Percentiles rank a stretch among this genome's conserved stretches.
phyloP scores from a whole-genome alignment of 768 basidiomycete genomes.

The Ramaria sp. region DNA sequence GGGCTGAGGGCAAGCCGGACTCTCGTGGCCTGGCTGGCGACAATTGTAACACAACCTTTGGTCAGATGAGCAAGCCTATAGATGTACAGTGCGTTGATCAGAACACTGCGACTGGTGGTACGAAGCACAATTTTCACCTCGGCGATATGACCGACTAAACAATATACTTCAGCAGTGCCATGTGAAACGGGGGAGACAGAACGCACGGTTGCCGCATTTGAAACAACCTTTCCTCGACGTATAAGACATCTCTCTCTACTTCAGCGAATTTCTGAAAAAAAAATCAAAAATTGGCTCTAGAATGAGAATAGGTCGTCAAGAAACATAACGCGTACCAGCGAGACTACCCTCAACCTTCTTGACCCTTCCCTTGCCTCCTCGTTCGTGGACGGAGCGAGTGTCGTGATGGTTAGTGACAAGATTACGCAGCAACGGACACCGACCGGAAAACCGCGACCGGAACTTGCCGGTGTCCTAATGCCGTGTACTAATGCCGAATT shows the following conservation, averaged over 20 bases:
- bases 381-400: conserved; percentile 6
- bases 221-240: conserved; percentile 76
- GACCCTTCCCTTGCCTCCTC: conserved; percentile 6
- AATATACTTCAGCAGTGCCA: conserved; percentile 4
- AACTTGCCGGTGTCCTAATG: neutral
- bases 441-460: neutral
- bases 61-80: conserved; percentile 64
- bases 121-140: conserved; percentile 36
- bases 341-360: conserved; percentile 3
- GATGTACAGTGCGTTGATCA: neutral
- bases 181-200: conserved; percentile 21
- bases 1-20: conserved; percentile 76
- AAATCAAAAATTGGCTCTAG: neutral
- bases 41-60: conserved; percentile 92
- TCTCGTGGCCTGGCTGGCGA: conserved; percentile 90
- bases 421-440: neutral
- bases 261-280: neutral
- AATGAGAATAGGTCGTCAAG: neutral
- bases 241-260: conserved; percentile 10
- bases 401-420: conserved; percentile 1
- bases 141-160: conserved; percentile 81
- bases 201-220: conserved; percentile 82
- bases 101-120: neutral
- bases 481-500: too few relatives aligned
- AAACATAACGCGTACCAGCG: neutral